Conservation (phyloP, 2,329 filamentous ascomycete species). For the Neonectria neomacrospora region DNA sequence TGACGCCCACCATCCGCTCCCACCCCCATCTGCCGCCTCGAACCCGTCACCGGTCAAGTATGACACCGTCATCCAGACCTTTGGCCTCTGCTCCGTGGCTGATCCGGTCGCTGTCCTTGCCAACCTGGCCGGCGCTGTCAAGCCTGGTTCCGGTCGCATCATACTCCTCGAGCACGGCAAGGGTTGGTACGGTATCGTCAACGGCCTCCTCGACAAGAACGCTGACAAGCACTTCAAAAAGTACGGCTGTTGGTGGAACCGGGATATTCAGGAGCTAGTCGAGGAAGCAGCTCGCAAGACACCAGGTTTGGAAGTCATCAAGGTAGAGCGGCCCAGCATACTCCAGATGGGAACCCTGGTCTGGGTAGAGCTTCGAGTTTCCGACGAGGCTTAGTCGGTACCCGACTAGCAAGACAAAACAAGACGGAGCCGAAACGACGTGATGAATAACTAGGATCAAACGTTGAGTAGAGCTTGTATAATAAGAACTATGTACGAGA, state of each 20-base stretch:
- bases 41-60: slow-evolving; percentile 57
- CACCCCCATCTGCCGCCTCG: slow-evolving; percentile 48
- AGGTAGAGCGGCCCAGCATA: slow-evolving; percentile 62
- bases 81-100: slow-evolving; percentile 71
- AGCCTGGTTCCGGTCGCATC: slow-evolving; percentile 67
- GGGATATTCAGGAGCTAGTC: slow-evolving; percentile 68
- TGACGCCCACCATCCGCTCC: slow-evolving; percentile 60
- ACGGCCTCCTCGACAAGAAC: slow-evolving; percentile 65
- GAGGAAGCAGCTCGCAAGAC: slow-evolving; percentile 58
- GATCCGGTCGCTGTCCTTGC: slow-evolving; percentile 65
- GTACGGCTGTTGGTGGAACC: slow-evolving; percentile 77
- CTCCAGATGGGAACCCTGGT: slow-evolving; percentile 68
- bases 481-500: slow-evolving; percentile 42
- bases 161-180: slow-evolving; percentile 72
- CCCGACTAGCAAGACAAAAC: slow-evolving; percentile 1
- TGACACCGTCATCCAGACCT: slow-evolving; percentile 72
- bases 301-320: slow-evolving; percentile 67
- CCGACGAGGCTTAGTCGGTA: slow-evolving; percentile 32
- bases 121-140: slow-evolving; percentile 63
- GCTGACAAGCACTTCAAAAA: slow-evolving; percentile 66
- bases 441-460: slow-evolving; percentile 9
- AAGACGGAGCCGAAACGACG: slow-evolving; percentile 4
- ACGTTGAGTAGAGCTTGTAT: slow-evolving; percentile 38
- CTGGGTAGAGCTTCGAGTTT: slow-evolving; percentile 66
- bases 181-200: slow-evolving; percentile 64